These are phyloP conservation scores for Floccularia luteovirens DNA, from an alignment of 768 basidiomycete species.

Conservation along the genomic window DNA sequence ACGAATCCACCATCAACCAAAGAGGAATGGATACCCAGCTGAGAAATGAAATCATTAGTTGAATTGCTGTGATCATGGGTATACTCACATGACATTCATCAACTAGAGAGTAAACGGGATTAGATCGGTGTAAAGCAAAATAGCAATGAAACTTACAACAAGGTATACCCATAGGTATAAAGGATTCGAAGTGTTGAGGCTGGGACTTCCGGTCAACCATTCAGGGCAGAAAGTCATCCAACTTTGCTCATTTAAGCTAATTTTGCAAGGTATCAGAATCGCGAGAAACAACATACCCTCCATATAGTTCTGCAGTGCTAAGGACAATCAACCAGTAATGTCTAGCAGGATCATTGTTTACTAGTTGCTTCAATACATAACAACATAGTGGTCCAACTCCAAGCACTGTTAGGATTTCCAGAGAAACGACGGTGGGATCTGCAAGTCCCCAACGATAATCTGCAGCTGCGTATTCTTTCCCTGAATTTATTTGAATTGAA, in stretches of 20 bases:
- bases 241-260: constrained; percentile 24
- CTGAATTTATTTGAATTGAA: constrained; percentile 47
- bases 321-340: constrained; percentile 79
- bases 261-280: neutral
- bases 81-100: constrained; percentile 70
- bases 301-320: constrained; percentile 72
- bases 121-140: neutral
- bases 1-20: constrained; percentile 74
- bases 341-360: constrained; percentile 54
- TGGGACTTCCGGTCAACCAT: constrained; percentile 73
- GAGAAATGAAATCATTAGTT: constrained; percentile 7
- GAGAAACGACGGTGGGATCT: constrained; percentile 74
- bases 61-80: neutral
- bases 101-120: constrained; percentile 37
- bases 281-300: constrained; percentile 39
- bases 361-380: constrained; percentile 61
- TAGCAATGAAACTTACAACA: constrained; percentile 38
- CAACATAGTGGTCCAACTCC: constrained; percentile 69
- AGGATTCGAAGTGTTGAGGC: constrained; percentile 61
- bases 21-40: constrained; percentile 81
- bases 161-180: constrained; percentile 80
- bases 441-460: constrained; percentile 78
- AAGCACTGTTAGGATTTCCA: constrained; percentile 79
- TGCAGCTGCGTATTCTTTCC: constrained; percentile 77
- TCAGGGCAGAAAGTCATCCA: constrained; percentile 91